Conservation (phyloP, 495 filamentous ascomycete species). For the Choiromyces venosus region DNA sequence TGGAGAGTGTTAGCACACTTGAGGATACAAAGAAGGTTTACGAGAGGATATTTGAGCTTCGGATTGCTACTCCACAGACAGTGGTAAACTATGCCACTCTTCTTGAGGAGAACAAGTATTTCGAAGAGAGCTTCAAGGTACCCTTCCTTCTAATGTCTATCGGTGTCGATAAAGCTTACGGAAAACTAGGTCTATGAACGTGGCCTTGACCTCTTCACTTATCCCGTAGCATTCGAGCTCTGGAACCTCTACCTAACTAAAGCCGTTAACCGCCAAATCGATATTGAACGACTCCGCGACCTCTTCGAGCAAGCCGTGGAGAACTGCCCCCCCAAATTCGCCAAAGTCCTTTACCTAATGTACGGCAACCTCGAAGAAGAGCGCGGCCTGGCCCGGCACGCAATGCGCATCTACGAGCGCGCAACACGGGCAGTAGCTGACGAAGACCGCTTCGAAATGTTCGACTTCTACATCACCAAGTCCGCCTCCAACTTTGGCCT, state of each 20-base stretch:
- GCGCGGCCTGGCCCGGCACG: conserved; percentile 88
- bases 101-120: conserved; percentile 91
- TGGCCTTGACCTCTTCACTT: conserved; percentile 92
- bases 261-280: conserved; percentile 89
- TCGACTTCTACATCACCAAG: conserved; percentile 99
- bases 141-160: neutral
- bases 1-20: conserved; percentile 84
- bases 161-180: neutral
- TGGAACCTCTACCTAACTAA: conserved; percentile 99
- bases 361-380: conserved; percentile 98
- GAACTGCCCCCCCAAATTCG: conserved; percentile 90
- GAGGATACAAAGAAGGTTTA: conserved; percentile 94
- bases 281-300: conserved; percentile 89
- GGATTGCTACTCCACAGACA: conserved; percentile 95
- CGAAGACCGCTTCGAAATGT: conserved; percentile 94
- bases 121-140: conserved; percentile 89
- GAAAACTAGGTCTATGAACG: conserved; percentile 69
- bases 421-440: conserved; percentile 94
- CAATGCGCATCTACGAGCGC: conserved; percentile 98
- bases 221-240: conserved; percentile 95
- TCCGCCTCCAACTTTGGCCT: conserved; percentile 97
- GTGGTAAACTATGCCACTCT: conserved; percentile 98
- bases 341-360: conserved; percentile 94
- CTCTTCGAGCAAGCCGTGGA: conserved; percentile 97
- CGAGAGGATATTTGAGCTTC: conserved; percentile 94